A percentile compares a stretch with the other conserved stretches of the same genome.
Conservation (phyloP, 805 yeast species). For the Monosporozyma solicola region DNA sequence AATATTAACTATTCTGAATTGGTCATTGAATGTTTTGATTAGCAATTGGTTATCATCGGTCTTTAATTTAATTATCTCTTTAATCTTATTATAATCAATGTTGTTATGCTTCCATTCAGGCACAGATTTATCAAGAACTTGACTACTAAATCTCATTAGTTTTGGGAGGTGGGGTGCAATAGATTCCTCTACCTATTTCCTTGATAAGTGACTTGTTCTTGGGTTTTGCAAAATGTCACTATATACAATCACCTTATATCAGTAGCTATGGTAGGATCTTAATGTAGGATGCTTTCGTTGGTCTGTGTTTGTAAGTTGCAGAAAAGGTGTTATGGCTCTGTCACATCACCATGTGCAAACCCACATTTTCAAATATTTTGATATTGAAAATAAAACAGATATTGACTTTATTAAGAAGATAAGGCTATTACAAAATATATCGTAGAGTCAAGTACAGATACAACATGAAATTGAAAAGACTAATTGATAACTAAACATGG, state of each 20-base stretch:
- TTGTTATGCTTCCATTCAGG: conserved; percentile 85
- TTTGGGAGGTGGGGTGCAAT: background rate
- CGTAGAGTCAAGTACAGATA: no score
- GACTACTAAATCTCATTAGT: conserved; percentile 79
- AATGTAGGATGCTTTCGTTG: background rate
- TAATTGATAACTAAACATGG: background rate
- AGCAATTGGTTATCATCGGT: conserved; percentile 2
- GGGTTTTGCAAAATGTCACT: background rate
- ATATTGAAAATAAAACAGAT: no score
- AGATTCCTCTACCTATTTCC: background rate
- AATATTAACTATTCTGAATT: conserved; percentile 20
- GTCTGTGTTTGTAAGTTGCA: background rate
- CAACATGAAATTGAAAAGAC: no score
- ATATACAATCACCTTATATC: background rate
- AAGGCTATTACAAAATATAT: no score
- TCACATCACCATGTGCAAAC: background rate
- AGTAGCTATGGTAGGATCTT: background rate
- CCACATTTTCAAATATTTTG: background rate
- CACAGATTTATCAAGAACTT: conserved; percentile 62
- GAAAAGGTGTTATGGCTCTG: background rate
- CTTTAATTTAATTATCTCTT: conserved; percentile 41
- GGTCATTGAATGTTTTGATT: conserved; percentile 13
- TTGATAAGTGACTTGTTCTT: background rate
- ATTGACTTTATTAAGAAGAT: no score
- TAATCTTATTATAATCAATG: conserved; percentile 72